These are phyloP conservation scores for Neurospora africana DNA, from an alignment of 495 filamentous ascomycete genomes.

Conservation along the genomic window DNA sequence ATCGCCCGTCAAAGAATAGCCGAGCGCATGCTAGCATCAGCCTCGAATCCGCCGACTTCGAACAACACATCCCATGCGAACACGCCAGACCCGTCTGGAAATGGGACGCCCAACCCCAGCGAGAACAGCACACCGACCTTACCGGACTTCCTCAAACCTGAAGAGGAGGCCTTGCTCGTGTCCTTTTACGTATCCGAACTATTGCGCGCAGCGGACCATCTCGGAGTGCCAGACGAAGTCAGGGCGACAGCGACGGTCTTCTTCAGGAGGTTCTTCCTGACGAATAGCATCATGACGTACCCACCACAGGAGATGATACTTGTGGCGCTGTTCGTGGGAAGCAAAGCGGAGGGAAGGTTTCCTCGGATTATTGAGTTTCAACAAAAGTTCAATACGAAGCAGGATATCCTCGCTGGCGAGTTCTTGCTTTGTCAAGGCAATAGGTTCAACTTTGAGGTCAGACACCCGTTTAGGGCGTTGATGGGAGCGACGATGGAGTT, in stretches of 20 bases:
- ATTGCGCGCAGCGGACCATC: conserved; percentile 62
- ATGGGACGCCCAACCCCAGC: conserved; percentile 24
- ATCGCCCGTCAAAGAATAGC: conserved; percentile 62
- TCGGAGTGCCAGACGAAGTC: conserved; percentile 70
- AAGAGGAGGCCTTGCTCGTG: conserved; percentile 76
- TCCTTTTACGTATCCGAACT: conserved; percentile 67
- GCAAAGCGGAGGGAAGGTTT: conserved; percentile 81
- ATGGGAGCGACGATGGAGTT: conserved; percentile 83
- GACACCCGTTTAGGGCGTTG: conserved; percentile 80
- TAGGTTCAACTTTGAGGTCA: conserved; percentile 86
- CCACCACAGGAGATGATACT: conserved; percentile 77
- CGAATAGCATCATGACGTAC: conserved; percentile 90
- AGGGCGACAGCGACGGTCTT: conserved; percentile 86
- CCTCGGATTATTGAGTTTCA: conserved; percentile 60
- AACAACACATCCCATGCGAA: conserved; percentile 8
- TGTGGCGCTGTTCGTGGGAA: conserved; percentile 80
- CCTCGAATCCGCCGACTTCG: conserved; percentile 16
- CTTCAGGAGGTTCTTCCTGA: conserved; percentile 87
- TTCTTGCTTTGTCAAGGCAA: conserved; percentile 86
- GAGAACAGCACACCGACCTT: conserved; percentile 23
- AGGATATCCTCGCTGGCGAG: conserved; percentile 79
- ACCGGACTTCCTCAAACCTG: conserved; percentile 64
- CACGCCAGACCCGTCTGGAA: conserved; percentile 25
- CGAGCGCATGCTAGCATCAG: conserved; percentile 18
- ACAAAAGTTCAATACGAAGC: conserved; percentile 47